A percentile compares a stretch with the other conserved stretches of the same genome.
These are phyloP conservation scores for Ustulina deusta DNA, from an alignment of 2,329 filamentous ascomycete species.

Conservation along the genomic window DNA sequence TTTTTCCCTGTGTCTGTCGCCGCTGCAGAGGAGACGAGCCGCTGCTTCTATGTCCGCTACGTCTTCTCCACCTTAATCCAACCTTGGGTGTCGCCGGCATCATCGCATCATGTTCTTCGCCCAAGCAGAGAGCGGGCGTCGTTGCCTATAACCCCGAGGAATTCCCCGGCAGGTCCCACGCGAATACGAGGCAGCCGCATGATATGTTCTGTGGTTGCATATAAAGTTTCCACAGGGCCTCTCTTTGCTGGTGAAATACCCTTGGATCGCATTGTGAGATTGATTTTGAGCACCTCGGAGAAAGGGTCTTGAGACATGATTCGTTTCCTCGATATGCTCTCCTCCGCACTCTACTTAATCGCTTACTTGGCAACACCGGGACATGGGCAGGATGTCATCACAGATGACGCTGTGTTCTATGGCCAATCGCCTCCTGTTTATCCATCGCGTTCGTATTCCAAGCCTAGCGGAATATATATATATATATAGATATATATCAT, in stretches of 20 bases:
- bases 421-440: slow-evolving; percentile 55
- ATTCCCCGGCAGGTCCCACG: not conserved
- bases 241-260: not conserved
- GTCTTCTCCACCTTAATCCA: slow-evolving; percentile 16
- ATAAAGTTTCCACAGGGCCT: not conserved
- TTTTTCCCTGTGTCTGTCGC: not conserved
- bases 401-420: slow-evolving; percentile 52
- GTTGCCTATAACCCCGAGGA: not conserved
- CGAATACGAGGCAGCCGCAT: slow-evolving; percentile 13
- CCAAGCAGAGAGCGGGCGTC: slow-evolving; percentile 28
- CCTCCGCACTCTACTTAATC: slow-evolving; percentile 15
- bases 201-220: not conserved
- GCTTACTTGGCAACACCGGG: slow-evolving; percentile 32
- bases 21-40: slow-evolving; percentile 2
- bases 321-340: slow-evolving; percentile 19
- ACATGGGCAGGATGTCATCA: slow-evolving; percentile 46
- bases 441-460: slow-evolving; percentile 48
- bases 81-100: slow-evolving; percentile 5
- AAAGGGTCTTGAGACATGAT: not conserved
- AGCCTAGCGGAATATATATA: not conserved
- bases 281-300: not conserved
- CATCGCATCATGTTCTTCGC: slow-evolving; percentile 23
- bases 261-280: not conserved
- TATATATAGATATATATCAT: not conserved
- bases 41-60: slow-evolving; percentile 11